Evolutionary conservation across 1,139 yeast species (phyloP).

Genomic region (Lodderomyces beijingensis): DNA sequence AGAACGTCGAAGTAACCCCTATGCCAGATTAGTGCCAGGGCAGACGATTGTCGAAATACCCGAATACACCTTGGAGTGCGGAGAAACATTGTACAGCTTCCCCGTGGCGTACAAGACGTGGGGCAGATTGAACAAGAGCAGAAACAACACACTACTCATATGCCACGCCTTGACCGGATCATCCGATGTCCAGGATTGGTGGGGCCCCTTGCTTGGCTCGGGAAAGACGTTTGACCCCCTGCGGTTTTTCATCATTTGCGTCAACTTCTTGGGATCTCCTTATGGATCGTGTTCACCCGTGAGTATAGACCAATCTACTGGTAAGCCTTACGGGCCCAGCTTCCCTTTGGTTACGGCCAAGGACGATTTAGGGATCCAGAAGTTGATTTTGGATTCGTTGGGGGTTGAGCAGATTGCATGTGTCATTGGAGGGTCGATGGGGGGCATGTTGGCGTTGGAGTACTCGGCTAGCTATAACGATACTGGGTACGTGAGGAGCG

Average conservation of each 20-base stretch:
- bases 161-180: constrained; percentile 97
- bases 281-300: constrained; percentile 95
- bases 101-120: constrained; percentile 96
- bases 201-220: constrained; percentile 93
- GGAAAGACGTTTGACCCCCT: constrained; percentile 89
- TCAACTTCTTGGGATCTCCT: constrained; percentile 91
- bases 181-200: constrained; percentile 94
- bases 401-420: constrained; percentile 75
- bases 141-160: constrained; percentile 75
- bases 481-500: constrained; percentile 60
- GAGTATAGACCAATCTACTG: constrained; percentile 67
- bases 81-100: constrained; percentile 64
- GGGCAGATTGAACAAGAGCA: constrained; percentile 70
- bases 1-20: constrained; percentile 56
- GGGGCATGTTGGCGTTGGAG: constrained; percentile 96
- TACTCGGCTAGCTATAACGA: constrained; percentile 69
- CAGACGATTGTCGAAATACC: constrained; percentile 85
- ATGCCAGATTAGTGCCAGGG: constrained; percentile 65
- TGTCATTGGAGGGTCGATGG: constrained; percentile 97
- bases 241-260: constrained; percentile 76
- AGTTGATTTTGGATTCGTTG: constrained; percentile 64
- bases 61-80: constrained; percentile 71
- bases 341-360: constrained; percentile 90
- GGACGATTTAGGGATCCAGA: constrained; percentile 86
- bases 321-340: constrained; percentile 83